These are phyloP conservation scores for Lathyrus sativus DNA, from an alignment of 306 rosid species.

Conservation along the genomic window DNA sequence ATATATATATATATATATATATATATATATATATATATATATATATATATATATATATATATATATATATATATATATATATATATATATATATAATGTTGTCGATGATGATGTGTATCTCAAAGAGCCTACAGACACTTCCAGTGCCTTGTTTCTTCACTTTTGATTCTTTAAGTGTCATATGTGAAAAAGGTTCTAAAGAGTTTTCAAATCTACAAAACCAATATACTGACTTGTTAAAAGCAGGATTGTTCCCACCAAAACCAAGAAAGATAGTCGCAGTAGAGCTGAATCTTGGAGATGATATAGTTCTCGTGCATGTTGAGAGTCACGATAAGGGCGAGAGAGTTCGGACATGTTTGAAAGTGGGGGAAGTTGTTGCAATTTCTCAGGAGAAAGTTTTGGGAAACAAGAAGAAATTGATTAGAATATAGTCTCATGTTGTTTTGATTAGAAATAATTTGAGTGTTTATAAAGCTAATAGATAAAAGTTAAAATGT, in stretches of 20 bases:
- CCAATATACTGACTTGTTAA: slow-evolving; percentile 72
- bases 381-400: too few relatives aligned
- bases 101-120: slow-evolving; percentile 50
- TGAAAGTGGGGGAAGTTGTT: too few relatives aligned
- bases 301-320: slow-evolving; percentile 64
- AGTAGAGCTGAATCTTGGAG: slow-evolving; percentile 63
- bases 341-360: slow-evolving; percentile 15
- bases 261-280: slow-evolving; percentile 64
- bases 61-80: too few relatives aligned
- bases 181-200: slow-evolving; percentile 59
- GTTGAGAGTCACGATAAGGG: slow-evolving; percentile 65
- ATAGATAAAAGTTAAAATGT: too few relatives aligned
- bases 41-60: too few relatives aligned
- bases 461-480: too few relatives aligned
- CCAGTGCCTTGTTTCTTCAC: slow-evolving; percentile 69
- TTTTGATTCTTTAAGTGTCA: slow-evolving; percentile 54
- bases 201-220: slow-evolving; percentile 63
- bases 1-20: too few relatives aligned
- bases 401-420: too few relatives aligned
- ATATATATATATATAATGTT: not conserved
- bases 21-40: too few relatives aligned
- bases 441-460: too few relatives aligned
- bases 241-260: slow-evolving; percentile 64
- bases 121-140: slow-evolving; percentile 85
- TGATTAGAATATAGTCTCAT: too few relatives aligned